phyloP scores from a whole-genome alignment of 345 rosid species.

The Psidium guajava region DNA sequence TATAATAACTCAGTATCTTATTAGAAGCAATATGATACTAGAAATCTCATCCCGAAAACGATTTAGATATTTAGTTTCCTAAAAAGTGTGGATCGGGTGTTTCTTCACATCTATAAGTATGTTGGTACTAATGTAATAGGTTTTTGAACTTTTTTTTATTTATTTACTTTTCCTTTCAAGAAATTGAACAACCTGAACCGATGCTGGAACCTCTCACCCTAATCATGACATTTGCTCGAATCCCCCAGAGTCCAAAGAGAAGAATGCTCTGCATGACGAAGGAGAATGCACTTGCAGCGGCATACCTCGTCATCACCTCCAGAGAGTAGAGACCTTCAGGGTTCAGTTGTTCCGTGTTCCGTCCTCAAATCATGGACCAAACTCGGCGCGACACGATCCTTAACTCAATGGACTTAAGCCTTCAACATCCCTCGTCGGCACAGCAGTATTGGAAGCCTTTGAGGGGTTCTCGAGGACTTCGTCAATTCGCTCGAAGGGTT shows the following conservation, averaged over 20 bases:
- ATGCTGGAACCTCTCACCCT: too few relatives aligned
- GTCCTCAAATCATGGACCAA: background rate
- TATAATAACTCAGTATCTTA: background rate
- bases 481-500: background rate
- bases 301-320: background rate
- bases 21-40: background rate
- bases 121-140: too few relatives aligned
- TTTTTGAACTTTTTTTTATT: too few relatives aligned
- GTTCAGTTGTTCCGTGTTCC: background rate
- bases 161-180: too few relatives aligned
- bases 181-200: too few relatives aligned
- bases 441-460: background rate
- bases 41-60: background rate
- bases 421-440: background rate
- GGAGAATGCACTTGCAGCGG: background rate
- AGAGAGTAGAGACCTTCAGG: background rate
- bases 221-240: background rate
- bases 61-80: background rate
- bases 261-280: background rate
- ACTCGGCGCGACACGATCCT: background rate
- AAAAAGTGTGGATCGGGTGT: rapidly evolving
- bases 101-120: background rate
- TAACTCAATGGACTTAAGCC: background rate
- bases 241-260: background rate
- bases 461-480: background rate